These are phyloP conservation scores for Cyberlindnera xylosilytica DNA, from an alignment of 805 yeast genomes.

Conservation along the genomic window DNA sequence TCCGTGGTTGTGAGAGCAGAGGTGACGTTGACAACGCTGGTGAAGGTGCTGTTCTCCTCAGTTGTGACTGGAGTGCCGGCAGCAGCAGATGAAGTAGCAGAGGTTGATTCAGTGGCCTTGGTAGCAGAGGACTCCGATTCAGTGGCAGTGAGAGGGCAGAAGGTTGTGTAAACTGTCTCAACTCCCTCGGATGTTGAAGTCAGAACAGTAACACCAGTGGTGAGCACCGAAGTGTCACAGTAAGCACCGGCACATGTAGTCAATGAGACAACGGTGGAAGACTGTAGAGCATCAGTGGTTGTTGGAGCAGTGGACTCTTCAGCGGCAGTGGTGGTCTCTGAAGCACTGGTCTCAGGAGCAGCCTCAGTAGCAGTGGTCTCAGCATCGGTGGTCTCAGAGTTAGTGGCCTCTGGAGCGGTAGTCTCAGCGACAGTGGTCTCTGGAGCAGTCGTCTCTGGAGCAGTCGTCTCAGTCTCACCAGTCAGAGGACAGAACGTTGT, in stretches of 20 bases:
- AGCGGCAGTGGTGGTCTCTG: no score
- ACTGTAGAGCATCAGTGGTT: no score
- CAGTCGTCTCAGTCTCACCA: no score
- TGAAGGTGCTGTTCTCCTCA: background rate
- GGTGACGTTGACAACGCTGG: constrained; percentile 15
- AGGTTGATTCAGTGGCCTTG: background rate
- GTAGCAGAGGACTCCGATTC: background rate
- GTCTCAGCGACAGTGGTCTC: background rate
- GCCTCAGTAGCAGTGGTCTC: background rate
- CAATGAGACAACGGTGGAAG: background rate
- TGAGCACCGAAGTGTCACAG: constrained; percentile 24
- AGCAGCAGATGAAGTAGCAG: background rate
- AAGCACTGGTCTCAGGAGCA: no score
- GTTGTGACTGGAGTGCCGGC: background rate
- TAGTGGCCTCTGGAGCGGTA: background rate
- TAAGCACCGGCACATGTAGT: constrained; percentile 23
- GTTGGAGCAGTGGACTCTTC: no score
- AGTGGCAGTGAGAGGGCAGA: constrained; percentile 32
- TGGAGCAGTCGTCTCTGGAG: no score
- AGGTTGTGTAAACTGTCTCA: constrained; percentile 32
- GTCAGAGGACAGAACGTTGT: constrained; percentile 24
- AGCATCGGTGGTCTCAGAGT: background rate
- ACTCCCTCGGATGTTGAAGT: constrained; percentile 28
- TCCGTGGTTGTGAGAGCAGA: constrained; percentile 9
- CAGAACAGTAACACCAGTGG: constrained; percentile 24